Percentiles rank a stretch among this genome's conserved stretches.
These are phyloP conservation scores for Cystofilobasidium ferigula DNA, from an alignment of 768 basidiomycete genomes.

Conservation along the genomic window DNA sequence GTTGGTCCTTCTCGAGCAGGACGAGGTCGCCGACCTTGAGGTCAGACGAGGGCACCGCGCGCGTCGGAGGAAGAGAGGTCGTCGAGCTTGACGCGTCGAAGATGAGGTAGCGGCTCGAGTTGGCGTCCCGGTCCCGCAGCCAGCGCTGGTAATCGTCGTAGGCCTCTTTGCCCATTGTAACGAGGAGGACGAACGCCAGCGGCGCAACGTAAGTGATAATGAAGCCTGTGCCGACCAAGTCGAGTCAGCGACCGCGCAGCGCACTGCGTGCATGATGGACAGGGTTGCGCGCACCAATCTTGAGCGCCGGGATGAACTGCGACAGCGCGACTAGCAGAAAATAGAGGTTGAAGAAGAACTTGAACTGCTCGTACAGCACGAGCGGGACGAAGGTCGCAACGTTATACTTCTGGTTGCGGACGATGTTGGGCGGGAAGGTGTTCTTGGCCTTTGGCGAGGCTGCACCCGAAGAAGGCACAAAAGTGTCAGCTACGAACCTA, in stretches of 20 bases:
- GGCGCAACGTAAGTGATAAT: slow-evolving; percentile 93
- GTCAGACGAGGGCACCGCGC: slow-evolving; percentile 74
- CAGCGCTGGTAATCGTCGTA: slow-evolving; percentile 96
- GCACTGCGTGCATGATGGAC: not conserved
- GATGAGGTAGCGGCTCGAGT: slow-evolving; percentile 78
- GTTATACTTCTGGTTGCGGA: slow-evolving; percentile 97
- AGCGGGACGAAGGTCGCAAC: slow-evolving; percentile 91
- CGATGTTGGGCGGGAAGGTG: slow-evolving; percentile 63
- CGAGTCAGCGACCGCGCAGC: no score
- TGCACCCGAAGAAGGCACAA: not conserved
- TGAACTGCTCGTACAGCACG: slow-evolving; percentile 98
- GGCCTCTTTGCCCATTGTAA: slow-evolving; percentile 98
- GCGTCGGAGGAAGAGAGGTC: slow-evolving; percentile 40
- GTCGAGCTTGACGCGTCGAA: slow-evolving; percentile 37
- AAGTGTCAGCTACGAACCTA: not conserved
- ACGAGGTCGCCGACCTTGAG: slow-evolving; percentile 86
- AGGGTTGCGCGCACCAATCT: slow-evolving; percentile 60
- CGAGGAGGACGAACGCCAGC: slow-evolving; percentile 81
- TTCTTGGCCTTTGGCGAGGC: slow-evolving; percentile 18
- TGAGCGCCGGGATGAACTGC: slow-evolving; percentile 89
- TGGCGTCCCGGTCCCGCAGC: slow-evolving; percentile 83
- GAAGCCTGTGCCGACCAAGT: slow-evolving; percentile 51
- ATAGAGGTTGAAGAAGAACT: slow-evolving; percentile 99
- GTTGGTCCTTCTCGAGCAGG: slow-evolving; percentile 86
- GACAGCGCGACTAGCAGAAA: slow-evolving; percentile 92